phyloP scores from a whole-genome alignment of 75 land plant genomes.

The Sequoiadendron giganteum region DNA sequence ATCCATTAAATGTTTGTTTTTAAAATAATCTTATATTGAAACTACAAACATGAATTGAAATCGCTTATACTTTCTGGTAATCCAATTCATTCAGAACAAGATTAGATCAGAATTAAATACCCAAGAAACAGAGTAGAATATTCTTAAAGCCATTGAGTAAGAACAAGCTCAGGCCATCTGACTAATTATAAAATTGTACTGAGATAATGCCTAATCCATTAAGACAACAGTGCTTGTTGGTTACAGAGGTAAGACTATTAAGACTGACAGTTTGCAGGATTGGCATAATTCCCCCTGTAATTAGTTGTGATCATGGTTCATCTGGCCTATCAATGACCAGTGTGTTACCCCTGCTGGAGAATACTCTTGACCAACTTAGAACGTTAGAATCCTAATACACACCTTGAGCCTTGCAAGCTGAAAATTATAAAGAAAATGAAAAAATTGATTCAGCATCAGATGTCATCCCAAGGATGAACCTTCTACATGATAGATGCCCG shows the following conservation, averaged over 20 bases:
- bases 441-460: neutral
- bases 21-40: neutral
- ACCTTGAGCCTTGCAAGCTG: neutral
- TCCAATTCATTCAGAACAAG: neutral
- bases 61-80: neutral
- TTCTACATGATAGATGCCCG: neutral
- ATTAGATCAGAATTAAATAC: neutral
- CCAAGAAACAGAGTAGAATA: neutral
- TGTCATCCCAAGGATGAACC: neutral
- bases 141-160: neutral
- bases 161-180: neutral
- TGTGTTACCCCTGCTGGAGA: neutral
- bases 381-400: neutral
- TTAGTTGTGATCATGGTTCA: neutral
- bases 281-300: neutral
- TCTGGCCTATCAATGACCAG: neutral
- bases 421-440: neutral
- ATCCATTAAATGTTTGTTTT: neutral
- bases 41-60: neutral
- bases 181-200: neutral
- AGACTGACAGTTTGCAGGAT: neutral
- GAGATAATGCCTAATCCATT: neutral
- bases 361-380: neutral
- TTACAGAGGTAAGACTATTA: neutral
- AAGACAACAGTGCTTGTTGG: neutral